Evolutionary conservation across 148 eudicot species (phyloP).

Genomic region (Diospyros lotus): DNA sequence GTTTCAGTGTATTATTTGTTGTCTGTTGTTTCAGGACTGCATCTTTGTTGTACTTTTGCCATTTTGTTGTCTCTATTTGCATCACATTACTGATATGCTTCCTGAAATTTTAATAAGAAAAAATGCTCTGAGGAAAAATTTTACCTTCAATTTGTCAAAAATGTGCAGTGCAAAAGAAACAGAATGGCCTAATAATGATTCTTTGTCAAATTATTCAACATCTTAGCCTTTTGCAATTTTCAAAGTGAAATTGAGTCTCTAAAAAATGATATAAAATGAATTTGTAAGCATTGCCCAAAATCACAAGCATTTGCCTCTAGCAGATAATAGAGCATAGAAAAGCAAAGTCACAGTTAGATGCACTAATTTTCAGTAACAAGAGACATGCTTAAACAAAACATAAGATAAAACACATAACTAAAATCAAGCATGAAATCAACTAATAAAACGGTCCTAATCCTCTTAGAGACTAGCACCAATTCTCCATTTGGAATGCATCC

Average conservation of each 20-base stretch:
- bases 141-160: background rate
- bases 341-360: slow-evolving; percentile 1
- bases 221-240: background rate
- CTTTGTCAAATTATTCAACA: background rate
- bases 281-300: background rate
- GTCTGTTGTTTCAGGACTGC: too few relatives aligned
- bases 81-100: background rate
- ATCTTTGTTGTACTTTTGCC: too few relatives aligned
- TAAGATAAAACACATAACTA: too few relatives aligned
- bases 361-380: background rate
- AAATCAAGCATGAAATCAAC: too few relatives aligned
- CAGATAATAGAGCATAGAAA: background rate
- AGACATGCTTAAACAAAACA: background rate
- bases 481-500: too few relatives aligned
- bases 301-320: background rate
- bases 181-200: background rate
- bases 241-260: background rate
- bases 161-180: background rate
- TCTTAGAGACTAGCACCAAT: too few relatives aligned
- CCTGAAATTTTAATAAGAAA: background rate
- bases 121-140: background rate
- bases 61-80: background rate
- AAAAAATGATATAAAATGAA: background rate
- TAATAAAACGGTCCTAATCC: too few relatives aligned
- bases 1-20: too few relatives aligned